These are phyloP conservation scores for Inga laurina DNA, from an alignment of 306 rosid genomes.

Conservation along the genomic window DNA sequence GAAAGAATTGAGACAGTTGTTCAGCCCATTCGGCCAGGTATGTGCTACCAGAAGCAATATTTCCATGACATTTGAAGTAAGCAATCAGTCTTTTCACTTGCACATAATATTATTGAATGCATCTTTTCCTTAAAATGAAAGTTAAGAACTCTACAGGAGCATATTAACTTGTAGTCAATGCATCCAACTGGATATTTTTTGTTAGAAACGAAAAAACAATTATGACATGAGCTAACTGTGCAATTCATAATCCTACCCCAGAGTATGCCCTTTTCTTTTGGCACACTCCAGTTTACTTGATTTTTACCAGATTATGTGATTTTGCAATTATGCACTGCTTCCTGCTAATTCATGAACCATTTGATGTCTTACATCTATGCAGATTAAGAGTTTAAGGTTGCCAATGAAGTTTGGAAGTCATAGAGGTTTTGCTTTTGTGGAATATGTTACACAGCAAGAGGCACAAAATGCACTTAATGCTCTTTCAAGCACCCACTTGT, in stretches of 20 bases:
- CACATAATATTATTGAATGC: slow-evolving; percentile 11
- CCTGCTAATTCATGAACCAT: neutral
- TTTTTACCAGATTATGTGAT: neutral
- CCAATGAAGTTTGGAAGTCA: slow-evolving; percentile 86
- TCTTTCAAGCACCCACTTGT: slow-evolving; percentile 77
- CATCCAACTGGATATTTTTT: neutral
- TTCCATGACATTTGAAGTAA: neutral
- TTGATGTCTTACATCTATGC: slow-evolving; percentile 29
- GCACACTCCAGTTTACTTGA: neutral
- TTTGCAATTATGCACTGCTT: neutral
- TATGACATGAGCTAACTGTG: neutral
- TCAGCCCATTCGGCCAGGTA: slow-evolving; percentile 96
- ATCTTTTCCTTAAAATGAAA: neutral
- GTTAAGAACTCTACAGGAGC: neutral
- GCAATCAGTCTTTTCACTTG: neutral
- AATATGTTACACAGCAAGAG: slow-evolving; percentile 88
- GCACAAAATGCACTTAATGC: slow-evolving; percentile 75
- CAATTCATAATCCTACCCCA: neutral
- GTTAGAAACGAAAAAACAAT: neutral
- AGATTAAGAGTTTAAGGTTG: slow-evolving; percentile 88
- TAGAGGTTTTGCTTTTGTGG: slow-evolving; percentile 96
- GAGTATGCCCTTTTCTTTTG: neutral
- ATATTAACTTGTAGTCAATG: neutral
- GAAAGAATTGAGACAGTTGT: slow-evolving; percentile 84
- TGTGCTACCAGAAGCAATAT: slow-evolving; percentile 30